A percentile compares a stretch with the other conserved stretches of the same genome.
phyloP scores from a whole-genome alignment of 176 grass and related monocot species.

The Oryza nivara region DNA sequence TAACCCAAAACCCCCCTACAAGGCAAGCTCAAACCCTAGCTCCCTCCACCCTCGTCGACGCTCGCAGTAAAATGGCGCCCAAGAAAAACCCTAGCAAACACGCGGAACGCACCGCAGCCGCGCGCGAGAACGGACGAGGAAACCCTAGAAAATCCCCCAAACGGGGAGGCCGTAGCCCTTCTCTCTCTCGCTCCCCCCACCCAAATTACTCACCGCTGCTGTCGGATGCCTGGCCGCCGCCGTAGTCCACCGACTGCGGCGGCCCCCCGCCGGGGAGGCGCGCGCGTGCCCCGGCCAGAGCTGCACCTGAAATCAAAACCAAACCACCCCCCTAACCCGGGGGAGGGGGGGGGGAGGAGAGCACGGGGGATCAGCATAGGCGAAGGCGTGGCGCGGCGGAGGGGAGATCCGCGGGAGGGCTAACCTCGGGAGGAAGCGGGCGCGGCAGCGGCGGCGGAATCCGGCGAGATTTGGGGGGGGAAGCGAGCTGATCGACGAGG shows the following conservation, averaged over 20 bases:
- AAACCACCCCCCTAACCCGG: background rate
- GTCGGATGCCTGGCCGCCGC: conserved; percentile 56
- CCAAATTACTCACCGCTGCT: conserved; percentile 73
- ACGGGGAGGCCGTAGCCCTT: conserved; percentile 24
- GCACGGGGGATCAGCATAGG: background rate
- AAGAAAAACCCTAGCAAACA: conserved; percentile 35
- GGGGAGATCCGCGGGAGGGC: background rate
- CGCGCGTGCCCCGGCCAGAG: conserved; percentile 9
- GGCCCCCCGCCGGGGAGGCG: background rate
- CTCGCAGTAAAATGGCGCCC: conserved; percentile 29
- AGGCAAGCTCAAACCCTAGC: conserved; percentile 31
- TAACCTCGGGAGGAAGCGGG: conserved; percentile 12
- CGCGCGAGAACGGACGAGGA: background rate
- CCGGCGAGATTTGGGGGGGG: conserved; percentile 40
- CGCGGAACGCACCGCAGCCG: background rate
- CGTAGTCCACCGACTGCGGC: conserved; percentile 60
- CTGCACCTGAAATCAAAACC: conserved; percentile 33
- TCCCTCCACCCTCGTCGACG: background rate
- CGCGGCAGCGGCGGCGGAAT: conserved; percentile 14
- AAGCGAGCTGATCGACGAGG: background rate
- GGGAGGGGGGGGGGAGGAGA: background rate
- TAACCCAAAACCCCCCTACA: background rate
- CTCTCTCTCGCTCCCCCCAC: background rate
- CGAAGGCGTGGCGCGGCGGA: no score
- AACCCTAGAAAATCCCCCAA: conserved; percentile 39